Evolutionary conservation across 1,284 basidiomycete genomes (phyloP).

Genomic region (Psilocybe mexicana): DNA sequence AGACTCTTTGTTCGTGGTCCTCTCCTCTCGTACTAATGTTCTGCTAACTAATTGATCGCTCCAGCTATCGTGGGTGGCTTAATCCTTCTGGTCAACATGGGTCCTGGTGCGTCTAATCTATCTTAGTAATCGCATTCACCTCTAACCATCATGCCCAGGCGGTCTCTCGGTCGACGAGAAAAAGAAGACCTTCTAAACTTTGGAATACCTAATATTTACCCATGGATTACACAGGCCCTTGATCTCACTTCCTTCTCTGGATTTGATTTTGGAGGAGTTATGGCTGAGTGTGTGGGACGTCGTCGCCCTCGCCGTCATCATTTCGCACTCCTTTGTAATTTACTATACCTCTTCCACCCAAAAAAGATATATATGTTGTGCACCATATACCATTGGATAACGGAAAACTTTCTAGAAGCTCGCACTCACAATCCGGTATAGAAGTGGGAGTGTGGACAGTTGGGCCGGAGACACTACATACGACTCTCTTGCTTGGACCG

Average conservation of each 20-base stretch:
- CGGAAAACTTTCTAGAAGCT: not conserved
- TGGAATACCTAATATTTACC: constrained; percentile 10
- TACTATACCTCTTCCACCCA: constrained; percentile 14
- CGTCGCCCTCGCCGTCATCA: not conserved
- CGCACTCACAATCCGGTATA: not conserved
- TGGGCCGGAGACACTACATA: not conserved
- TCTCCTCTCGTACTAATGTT: constrained; percentile 4
- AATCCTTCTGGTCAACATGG: constrained; percentile 97
- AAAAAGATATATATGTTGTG: constrained; percentile 13
- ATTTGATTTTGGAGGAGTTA: constrained; percentile 6
- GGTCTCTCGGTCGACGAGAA: constrained; percentile 99
- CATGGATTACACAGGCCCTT: constrained; percentile 15
- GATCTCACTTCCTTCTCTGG: constrained; percentile 13
- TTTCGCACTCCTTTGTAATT: constrained; percentile 16
- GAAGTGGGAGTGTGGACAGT: not conserved
- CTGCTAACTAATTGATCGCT: constrained; percentile 19
- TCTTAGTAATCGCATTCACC: not conserved
- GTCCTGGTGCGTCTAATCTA: constrained; percentile 63
- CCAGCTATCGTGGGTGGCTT: constrained; percentile 96
- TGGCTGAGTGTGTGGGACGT: constrained; percentile 2
- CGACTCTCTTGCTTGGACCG: too few relatives aligned
- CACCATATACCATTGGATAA: not conserved
- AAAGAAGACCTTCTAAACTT: constrained; percentile 84
- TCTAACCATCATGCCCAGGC: constrained; percentile 42
- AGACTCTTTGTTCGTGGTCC: constrained; percentile 76